Percentiles rank a stretch among this genome's conserved stretches.
Conservation (phyloP, 2,329 filamentous ascomycete species). For the Ilyonectria robusta region DNA sequence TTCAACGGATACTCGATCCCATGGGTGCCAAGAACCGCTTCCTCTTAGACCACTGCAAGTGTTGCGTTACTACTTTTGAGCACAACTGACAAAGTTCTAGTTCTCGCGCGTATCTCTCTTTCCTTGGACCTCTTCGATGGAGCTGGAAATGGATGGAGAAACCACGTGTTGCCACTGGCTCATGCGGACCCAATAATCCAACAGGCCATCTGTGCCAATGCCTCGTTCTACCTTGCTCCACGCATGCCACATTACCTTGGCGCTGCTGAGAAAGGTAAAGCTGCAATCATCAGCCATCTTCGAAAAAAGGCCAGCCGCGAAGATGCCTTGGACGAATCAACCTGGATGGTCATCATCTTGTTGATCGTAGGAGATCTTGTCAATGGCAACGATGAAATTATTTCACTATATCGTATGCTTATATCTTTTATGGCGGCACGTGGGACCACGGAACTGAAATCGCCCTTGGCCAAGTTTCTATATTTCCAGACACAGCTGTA, state of each 20-base stretch:
- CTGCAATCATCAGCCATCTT: slow-evolving; percentile 9
- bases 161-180: slow-evolving; percentile 9
- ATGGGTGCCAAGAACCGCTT: neutral
- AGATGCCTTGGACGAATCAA: neutral
- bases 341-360: neutral
- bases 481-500: neutral
- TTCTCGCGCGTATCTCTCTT: neutral
- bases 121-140: neutral
- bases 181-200: neutral
- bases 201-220: neutral
- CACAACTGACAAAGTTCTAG: neutral
- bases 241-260: neutral
- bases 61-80: neutral
- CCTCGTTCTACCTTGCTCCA: neutral
- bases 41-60: neutral
- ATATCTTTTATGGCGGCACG: neutral
- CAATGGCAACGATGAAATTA: neutral
- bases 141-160: neutral
- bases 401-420: neutral
- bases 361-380: neutral
- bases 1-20: neutral
- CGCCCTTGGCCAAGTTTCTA: neutral
- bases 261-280: neutral
- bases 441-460: neutral
- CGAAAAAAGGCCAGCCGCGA: neutral